Evolutionary conservation across 352 stramenopile genomes (phyloP).

Genomic region (Blastocystis sp.): DNA sequence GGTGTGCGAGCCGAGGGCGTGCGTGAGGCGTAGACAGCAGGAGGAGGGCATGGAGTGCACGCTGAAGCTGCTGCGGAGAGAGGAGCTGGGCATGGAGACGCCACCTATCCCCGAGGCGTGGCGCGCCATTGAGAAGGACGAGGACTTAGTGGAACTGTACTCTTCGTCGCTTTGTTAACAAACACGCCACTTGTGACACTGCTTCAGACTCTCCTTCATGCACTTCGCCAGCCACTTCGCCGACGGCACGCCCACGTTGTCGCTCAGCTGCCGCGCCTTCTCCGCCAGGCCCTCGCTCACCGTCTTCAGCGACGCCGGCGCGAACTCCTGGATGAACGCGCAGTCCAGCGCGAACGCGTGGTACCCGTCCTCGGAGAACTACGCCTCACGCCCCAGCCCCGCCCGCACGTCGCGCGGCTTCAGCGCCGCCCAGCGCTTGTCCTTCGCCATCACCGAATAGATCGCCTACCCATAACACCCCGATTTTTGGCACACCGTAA

Average conservation of each 20-base stretch:
- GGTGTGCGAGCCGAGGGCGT: not conserved
- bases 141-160: not conserved
- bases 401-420: not conserved
- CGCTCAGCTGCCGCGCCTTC: conserved; percentile 21
- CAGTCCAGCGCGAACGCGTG: conserved; percentile 26
- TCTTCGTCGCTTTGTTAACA: not conserved
- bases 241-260: conserved; percentile 1
- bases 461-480: conserved; percentile 7
- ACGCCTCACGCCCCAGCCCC: not conserved
- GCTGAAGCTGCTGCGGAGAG: not conserved
- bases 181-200: conserved; percentile 26
- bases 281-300: not conserved
- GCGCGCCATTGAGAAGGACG: not conserved
- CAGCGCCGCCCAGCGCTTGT: not conserved
- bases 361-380: conserved; percentile 39
- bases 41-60: not conserved
- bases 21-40: not conserved
- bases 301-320: not conserved
- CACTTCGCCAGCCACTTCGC: conserved; percentile 60
- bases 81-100: not conserved
- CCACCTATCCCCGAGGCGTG: not conserved
- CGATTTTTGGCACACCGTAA: conserved; percentile 4
- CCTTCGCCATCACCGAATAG: conserved; percentile 20
- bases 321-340: conserved; percentile 42
- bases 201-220: conserved; percentile 60